Evolutionary conservation across 306 rosid genomes (phyloP).

Genomic region (Cicer cuneatum): DNA sequence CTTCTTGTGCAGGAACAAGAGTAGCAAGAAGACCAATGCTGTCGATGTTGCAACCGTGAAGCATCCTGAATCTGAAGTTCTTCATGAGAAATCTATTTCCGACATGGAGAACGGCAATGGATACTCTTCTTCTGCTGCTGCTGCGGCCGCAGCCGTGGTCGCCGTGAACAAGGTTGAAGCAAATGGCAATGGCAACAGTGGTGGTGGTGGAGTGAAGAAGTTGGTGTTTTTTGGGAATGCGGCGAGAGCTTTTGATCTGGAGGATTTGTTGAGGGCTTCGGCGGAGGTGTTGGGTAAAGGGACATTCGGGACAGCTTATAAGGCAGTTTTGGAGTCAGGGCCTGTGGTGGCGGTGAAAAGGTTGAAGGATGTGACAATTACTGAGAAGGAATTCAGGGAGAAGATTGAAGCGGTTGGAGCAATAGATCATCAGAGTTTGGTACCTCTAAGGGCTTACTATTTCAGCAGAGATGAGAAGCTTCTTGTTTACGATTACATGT

Average conservation of each 20-base stretch:
- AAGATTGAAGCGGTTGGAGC: slow-evolving; percentile 65
- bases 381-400: slow-evolving; percentile 67
- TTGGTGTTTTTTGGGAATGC: slow-evolving; percentile 65
- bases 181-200: slow-evolving; percentile 13
- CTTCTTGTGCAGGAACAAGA: slow-evolving; percentile 55
- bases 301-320: slow-evolving; percentile 73
- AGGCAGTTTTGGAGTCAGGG: slow-evolving; percentile 71
- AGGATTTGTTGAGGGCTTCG: slow-evolving; percentile 73
- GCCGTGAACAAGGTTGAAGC: slow-evolving; percentile 46
- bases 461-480: slow-evolving; percentile 73
- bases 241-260: slow-evolving; percentile 59
- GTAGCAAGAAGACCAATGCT: slow-evolving; percentile 51
- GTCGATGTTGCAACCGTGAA: slow-evolving; percentile 54
- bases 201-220: slow-evolving; percentile 47
- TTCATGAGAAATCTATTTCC: slow-evolving; percentile 40
- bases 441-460: slow-evolving; percentile 74
- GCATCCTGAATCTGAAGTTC: slow-evolving; percentile 47
- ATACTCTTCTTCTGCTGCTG: slow-evolving; percentile 39
- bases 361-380: slow-evolving; percentile 66
- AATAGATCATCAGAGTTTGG: slow-evolving; percentile 69
- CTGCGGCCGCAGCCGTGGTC: slow-evolving; percentile 33
- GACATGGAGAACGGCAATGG: slow-evolving; percentile 59
- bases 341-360: slow-evolving; percentile 70
- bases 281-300: slow-evolving; percentile 81
- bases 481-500: slow-evolving; percentile 69